Conservation (phyloP, 306 rosid species). For the Vigna reflexopilosa region DNA sequence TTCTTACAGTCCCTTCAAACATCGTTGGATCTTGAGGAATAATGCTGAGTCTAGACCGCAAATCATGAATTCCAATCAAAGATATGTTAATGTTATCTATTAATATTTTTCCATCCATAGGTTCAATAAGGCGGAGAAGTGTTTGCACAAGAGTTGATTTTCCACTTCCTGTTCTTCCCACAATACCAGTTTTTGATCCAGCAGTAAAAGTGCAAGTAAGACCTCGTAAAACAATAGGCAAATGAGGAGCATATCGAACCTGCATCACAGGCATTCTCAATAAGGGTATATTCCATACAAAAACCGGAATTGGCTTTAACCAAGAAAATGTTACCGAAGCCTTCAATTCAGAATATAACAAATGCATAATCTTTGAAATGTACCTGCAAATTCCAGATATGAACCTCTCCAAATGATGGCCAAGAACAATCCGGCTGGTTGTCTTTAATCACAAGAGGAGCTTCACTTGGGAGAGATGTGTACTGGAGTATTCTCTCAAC, state of each 20-base stretch:
- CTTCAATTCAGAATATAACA: neutral
- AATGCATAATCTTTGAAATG: neutral
- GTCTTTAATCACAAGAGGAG: constrained; percentile 70
- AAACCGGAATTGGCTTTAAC: neutral
- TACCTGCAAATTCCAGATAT: constrained; percentile 77
- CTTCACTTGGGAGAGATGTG: constrained; percentile 72
- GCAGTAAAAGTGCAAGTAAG: constrained; percentile 74
- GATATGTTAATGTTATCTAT: constrained; percentile 68
- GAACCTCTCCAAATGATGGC: constrained; percentile 80
- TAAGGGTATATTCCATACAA: neutral
- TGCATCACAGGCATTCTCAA: constrained; percentile 31
- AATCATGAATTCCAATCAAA: constrained; percentile 72
- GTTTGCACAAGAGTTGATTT: constrained; percentile 84
- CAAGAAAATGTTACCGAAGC: neutral
- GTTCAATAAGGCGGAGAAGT: constrained; percentile 77
- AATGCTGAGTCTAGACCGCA: constrained; percentile 76
- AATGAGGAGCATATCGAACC: constrained; percentile 88
- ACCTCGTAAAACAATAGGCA: constrained; percentile 84
- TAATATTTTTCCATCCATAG: constrained; percentile 65
- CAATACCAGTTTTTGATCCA: constrained; percentile 83
- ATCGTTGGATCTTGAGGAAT: constrained; percentile 97
- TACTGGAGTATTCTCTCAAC: constrained; percentile 88
- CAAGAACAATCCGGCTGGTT: constrained; percentile 65
- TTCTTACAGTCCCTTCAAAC: constrained; percentile 92
- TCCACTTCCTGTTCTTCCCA: constrained; percentile 90